Percentiles rank a stretch among this genome's conserved stretches.
phyloP scores from a whole-genome alignment of 768 basidiomycete species.

The Tulasnella sp. region DNA sequence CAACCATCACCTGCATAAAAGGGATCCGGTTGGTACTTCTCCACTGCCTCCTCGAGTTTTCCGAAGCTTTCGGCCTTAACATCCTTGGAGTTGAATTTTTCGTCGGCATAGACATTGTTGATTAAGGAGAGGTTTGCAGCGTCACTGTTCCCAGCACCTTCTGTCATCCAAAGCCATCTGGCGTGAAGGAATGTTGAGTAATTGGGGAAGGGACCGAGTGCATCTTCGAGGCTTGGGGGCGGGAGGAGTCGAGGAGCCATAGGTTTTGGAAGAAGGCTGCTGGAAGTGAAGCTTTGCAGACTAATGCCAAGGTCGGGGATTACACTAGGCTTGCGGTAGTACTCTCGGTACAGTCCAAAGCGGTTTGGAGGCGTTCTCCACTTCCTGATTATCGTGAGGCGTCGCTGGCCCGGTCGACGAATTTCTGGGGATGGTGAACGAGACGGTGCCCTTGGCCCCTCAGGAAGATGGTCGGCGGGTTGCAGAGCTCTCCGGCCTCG shows the following conservation, averaged over 20 bases:
- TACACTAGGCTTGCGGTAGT: too few relatives aligned
- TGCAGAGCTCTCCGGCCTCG: too few relatives aligned
- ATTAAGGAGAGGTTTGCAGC: background rate
- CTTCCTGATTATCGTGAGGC: too few relatives aligned
- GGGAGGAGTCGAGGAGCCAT: background rate
- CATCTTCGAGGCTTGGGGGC: background rate
- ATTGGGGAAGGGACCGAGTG: conserved; percentile 9
- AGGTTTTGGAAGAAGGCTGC: too few relatives aligned
- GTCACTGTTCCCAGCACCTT: background rate
- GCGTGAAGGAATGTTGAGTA: background rate
- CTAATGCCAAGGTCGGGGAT: too few relatives aligned
- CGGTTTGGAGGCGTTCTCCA: too few relatives aligned
- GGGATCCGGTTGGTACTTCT: background rate
- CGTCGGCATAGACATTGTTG: background rate
- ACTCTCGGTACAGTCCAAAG: too few relatives aligned
- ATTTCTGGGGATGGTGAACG: too few relatives aligned
- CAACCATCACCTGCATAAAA: background rate
- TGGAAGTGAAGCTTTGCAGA: too few relatives aligned
- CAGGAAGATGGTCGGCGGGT: too few relatives aligned
- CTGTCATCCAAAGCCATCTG: background rate
- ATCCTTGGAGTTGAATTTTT: background rate
- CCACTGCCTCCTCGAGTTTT: background rate
- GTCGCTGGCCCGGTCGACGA: too few relatives aligned
- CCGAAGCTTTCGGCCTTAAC: background rate
- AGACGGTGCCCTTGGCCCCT: too few relatives aligned